These are phyloP conservation scores for Trichocladium uniseriatum DNA, from an alignment of 495 filamentous ascomycete genomes.

Conservation along the genomic window DNA sequence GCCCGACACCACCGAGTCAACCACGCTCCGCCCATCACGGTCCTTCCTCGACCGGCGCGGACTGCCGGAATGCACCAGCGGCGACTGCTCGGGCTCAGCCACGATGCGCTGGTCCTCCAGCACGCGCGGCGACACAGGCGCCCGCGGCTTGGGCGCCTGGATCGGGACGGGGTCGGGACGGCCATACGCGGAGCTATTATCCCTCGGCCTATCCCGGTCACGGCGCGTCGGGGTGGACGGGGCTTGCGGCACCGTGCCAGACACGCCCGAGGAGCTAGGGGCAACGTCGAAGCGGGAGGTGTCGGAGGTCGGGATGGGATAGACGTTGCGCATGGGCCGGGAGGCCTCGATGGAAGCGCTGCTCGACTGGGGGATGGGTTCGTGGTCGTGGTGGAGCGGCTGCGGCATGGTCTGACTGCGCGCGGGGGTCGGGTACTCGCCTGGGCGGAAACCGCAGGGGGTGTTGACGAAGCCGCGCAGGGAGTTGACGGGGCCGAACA, in stretches of 20 bases:
- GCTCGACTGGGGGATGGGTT: constrained; percentile 13
- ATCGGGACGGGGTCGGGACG: constrained; percentile 32
- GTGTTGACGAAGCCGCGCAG: constrained; percentile 41
- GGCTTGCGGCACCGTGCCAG: constrained; percentile 12
- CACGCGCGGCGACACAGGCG: constrained; percentile 33
- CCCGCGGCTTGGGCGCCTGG: constrained; percentile 39
- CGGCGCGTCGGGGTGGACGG: constrained; percentile 7
- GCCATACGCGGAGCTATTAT: not conserved
- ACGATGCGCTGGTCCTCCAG: constrained; percentile 26
- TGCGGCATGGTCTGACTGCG: constrained; percentile 1
- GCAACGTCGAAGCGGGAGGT: constrained; percentile 49
- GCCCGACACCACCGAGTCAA: constrained; percentile 2
- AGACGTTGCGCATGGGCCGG: constrained; percentile 29
- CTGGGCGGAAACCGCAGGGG: constrained; percentile 40
- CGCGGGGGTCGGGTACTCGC: constrained; percentile 14
- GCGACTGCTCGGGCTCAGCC: constrained; percentile 8
- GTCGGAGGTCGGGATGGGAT: constrained; percentile 53
- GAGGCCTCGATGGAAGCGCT: constrained; percentile 29
- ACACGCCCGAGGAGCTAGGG: constrained; percentile 39
- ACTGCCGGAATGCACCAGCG: not conserved
- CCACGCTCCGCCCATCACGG: constrained; percentile 8
- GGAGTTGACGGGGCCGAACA: constrained; percentile 47
- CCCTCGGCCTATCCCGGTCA: constrained; percentile 7
- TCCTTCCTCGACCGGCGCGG: not conserved
- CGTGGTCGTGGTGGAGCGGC: constrained; percentile 1